Base-by-base conservation (phyloP, 768 basidiomycete genomes). In the Lactifluus echinatus region DNA sequence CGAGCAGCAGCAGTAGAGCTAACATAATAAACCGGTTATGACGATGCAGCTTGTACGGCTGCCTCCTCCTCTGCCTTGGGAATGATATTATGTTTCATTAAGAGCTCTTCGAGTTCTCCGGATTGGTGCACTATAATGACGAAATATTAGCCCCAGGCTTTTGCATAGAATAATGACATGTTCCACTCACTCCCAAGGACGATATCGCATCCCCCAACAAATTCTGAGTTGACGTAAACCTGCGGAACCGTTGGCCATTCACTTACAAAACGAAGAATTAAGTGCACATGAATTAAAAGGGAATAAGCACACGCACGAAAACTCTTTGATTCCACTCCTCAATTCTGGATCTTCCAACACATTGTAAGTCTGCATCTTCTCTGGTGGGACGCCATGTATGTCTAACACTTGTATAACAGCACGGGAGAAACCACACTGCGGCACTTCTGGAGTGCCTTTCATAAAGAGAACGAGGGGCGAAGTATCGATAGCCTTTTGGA, bases 171-270 rank as follows among this genome's bases (percentile, higher is more conserved):
- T 33, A 52, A 53, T 47, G 31, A 59, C 50, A 23, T 42, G 56
- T 21, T 37, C 29, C 49, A 83, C 92, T 73, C 66, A 93, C 92
- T 96, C 62, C 83, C 80, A 26, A 97, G 70, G 21, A 97, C 73
- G 64, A 99, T 97, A 73, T 99, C 95, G 70, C 94, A 96, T 52
- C 95, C 96, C 31, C 95, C 95, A 40, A 99, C 77, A 66, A 99
- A 99, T 69, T 96, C 93, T 4, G 94, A 95, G 53, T 89, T 84
- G 34, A 98, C 78, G 66, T 95, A 99, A 12, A 99, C 70, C 69
- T 99, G 95, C 11, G 95, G 95, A 62, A 99, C 85, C 19, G 95
- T 99, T 14, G 95, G 95, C 95, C 95, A 99, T 62, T 96, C 90
- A 23, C 94, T 98, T 65, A 34, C 39, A 55, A 8, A 31, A 17